Base-by-base conservation (phyloP, 148 eudicot species). In the Linanthus parryae region DNA sequence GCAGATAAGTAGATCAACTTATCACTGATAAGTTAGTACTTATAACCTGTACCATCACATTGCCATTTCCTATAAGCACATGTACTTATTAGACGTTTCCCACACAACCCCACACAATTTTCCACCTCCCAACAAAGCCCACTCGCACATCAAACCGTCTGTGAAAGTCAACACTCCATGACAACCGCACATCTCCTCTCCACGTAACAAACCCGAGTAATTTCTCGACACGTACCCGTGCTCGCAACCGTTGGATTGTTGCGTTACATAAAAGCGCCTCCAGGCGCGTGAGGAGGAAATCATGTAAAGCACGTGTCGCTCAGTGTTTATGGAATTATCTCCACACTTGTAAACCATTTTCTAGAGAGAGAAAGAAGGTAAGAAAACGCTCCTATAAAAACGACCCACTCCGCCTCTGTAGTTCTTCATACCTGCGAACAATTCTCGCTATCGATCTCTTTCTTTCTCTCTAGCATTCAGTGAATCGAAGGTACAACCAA, bases 401-500 rank as follows among this genome's bases (percentile, higher is more conserved):
- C 45, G 25, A 13, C 37, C 38, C 48, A 33, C 44, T 7, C 46
- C 31, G 19, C 7, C 33, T 40, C 44, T 28, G n/a, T 43, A 39
- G 21, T 55, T 28, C 36, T 44, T 56, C 61, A 29, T 30, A 11
- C 33, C 20, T 31, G 30, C 41, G 14, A 30, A 21, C 44, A 57
- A 22, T 27, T 20, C 44, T 24, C 42, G 19, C 9, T 26, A 13
- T 40, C 16, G 30, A 52, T 24, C 44, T 44, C 52, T 62, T 17
- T 54, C 21, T 44, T 53, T 44, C 54, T 63, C 54, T 34, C 39
- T 44, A 9, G n/a, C 2, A 24, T 19, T 48, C 46, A 36, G 26
- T 19, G 23, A 24, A 31, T 10, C 48, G 18, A 37, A 48, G 36
- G 63, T 58, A 36, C 21, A 15, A 8, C 22, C n/a, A n/a, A n/a